Evolutionary conservation across 768 basidiomycete genomes (phyloP).

Genomic region (Amanita pallidorosea): DNA sequence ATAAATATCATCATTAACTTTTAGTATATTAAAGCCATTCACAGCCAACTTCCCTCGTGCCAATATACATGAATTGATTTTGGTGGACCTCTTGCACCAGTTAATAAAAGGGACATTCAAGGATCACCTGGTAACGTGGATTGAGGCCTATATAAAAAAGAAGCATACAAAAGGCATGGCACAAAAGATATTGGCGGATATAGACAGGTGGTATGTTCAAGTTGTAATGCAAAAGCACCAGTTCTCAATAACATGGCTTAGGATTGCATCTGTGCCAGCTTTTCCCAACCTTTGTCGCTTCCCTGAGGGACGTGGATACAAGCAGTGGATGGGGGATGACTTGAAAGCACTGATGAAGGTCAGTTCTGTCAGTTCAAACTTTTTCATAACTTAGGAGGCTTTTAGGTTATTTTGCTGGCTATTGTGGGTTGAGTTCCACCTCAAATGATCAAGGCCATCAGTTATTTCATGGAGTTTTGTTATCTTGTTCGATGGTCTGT

Average conservation of each 20-base stretch:
- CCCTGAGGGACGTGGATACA: constrained; percentile 19
- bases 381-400: neutral
- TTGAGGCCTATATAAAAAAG: constrained; percentile 14
- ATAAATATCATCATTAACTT: neutral
- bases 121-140: constrained; percentile 25
- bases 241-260: too few relatives aligned
- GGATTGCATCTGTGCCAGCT: constrained; percentile 4
- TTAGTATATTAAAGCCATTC: constrained; percentile 18
- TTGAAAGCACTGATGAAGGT: constrained; percentile 30
- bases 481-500: constrained; percentile 15
- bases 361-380: too few relatives aligned
- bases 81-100: constrained; percentile 23
- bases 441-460: constrained; percentile 14
- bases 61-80: constrained; percentile 22
- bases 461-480: constrained; percentile 20
- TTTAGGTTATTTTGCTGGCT: constrained; percentile 17
- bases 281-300: constrained; percentile 20
- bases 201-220: neutral
- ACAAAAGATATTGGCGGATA: neutral
- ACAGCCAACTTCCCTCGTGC: constrained; percentile 21
- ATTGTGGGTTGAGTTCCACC: constrained; percentile 17
- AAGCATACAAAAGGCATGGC: neutral
- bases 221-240: too few relatives aligned
- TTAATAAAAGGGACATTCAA: constrained; percentile 27
- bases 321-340: constrained; percentile 28